These are phyloP conservation scores for Ophiocordyceps robertsii DNA, from an alignment of 2,329 filamentous ascomycete species.

Conservation along the genomic window DNA sequence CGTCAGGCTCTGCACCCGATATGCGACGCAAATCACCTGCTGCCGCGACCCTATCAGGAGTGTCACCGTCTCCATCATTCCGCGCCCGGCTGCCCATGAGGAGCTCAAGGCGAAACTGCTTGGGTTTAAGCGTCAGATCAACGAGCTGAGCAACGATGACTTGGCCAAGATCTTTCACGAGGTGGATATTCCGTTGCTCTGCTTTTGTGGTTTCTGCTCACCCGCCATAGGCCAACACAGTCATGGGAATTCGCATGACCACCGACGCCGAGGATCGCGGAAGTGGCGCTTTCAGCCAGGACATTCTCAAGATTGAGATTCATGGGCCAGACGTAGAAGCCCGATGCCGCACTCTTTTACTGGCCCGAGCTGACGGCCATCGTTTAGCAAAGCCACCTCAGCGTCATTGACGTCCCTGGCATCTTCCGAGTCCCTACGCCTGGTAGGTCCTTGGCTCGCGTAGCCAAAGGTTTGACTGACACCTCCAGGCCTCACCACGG, in stretches of 20 bases:
- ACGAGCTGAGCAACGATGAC: constrained; percentile 10
- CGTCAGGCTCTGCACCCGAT: constrained; percentile 31
- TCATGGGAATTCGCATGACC: constrained; percentile 27
- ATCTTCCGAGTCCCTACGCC: constrained; percentile 29
- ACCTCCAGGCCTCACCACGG: constrained; percentile 24
- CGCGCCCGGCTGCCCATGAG: constrained; percentile 5
- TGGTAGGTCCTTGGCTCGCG: not conserved
- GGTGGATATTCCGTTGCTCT: constrained; percentile 10
- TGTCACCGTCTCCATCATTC: constrained; percentile 27
- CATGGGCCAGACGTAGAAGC: constrained; percentile 24
- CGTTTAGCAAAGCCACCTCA: constrained; percentile 26
- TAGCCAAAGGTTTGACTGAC: not conserved
- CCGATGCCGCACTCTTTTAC: not conserved
- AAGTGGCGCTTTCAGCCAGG: constrained; percentile 28
- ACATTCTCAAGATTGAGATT: constrained; percentile 27
- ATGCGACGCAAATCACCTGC: constrained; percentile 23
- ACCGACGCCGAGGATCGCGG: constrained; percentile 4
- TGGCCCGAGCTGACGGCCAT: not conserved
- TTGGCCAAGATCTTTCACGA: constrained; percentile 26
- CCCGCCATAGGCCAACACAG: constrained; percentile 20
- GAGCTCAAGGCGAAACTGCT: constrained; percentile 5
- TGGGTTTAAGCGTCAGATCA: constrained; percentile 14
- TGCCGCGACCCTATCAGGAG: constrained; percentile 16
- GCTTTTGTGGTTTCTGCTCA: not conserved
- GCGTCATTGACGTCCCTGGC: constrained; percentile 40